Percentiles rank a stretch among this genome's conserved stretches.
These are phyloP conservation scores for Zea luxurians DNA, from an alignment of 176 grass and related monocot genomes.

Conservation along the genomic window DNA sequence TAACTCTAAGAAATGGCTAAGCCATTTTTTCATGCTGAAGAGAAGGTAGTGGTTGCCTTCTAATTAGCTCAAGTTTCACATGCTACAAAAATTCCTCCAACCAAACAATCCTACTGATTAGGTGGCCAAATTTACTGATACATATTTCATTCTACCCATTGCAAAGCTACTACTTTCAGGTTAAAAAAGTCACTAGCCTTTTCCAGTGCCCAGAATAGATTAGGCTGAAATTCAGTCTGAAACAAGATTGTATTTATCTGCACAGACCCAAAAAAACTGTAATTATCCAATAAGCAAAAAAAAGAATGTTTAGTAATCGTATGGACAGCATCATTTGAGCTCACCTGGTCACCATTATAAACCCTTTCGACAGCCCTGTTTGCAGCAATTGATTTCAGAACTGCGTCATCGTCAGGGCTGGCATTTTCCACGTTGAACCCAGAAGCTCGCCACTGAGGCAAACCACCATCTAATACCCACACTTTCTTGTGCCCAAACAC, in stretches of 20 bases:
- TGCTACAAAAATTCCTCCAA: no score
- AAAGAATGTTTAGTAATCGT: conserved; percentile 2
- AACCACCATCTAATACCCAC: conserved; percentile 91
- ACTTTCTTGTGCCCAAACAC: conserved; percentile 83
- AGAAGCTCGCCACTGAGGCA: conserved; percentile 78
- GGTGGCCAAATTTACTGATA: no score
- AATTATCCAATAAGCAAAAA: conserved; percentile 15
- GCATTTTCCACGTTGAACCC: conserved; percentile 59
- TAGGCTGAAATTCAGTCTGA: conserved; percentile 72
- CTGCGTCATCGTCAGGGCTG: conserved; percentile 41
- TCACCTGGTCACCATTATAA: conserved; percentile 70
- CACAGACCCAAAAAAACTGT: conserved; percentile 22
- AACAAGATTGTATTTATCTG: conserved; percentile 55
- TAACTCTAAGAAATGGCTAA: no score
- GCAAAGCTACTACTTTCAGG: conserved; percentile 16
- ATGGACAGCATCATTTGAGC: conserved; percentile 1
- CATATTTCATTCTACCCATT: not conserved
- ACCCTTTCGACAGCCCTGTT: conserved; percentile 51
- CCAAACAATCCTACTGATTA: no score
- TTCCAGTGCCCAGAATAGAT: conserved; percentile 70
- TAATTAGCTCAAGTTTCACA: no score
- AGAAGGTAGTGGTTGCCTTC: no score
- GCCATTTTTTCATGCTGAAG: no score
- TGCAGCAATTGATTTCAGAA: conserved; percentile 56
- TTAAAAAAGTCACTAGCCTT: conserved; percentile 49